Evolutionary conservation across 2,329 filamentous ascomycete genomes (phyloP).

Genomic region (Trichoderma aggressivum): DNA sequence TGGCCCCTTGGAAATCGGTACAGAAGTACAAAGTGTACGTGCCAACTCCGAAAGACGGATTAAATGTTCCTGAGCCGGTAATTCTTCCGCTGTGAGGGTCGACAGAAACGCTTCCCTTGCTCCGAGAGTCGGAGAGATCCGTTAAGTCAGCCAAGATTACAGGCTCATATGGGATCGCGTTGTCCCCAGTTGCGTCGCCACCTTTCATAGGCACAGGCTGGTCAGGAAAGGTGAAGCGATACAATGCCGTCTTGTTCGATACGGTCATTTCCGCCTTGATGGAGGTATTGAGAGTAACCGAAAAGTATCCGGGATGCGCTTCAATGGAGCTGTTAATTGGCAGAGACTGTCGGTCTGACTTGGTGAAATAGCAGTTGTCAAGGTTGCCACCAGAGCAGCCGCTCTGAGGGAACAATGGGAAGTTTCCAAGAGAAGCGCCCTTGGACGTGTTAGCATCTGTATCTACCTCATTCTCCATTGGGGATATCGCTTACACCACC

Average conservation of each 20-base stretch:
- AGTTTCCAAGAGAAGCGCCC: conserved; percentile 49
- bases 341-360: conserved; percentile 42
- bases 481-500: conserved; percentile 29
- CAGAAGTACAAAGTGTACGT: conserved; percentile 58
- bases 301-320: conserved; percentile 60
- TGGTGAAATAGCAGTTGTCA: conserved; percentile 50
- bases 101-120: conserved; percentile 24
- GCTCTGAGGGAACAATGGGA: conserved; percentile 49
- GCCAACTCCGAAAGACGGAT: conserved; percentile 59
- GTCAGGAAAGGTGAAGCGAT: conserved; percentile 55
- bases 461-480: not conserved
- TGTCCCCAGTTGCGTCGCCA: not conserved
- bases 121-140: conserved; percentile 44
- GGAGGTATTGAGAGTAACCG: conserved; percentile 52
- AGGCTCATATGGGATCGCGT: conserved; percentile 34
- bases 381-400: conserved; percentile 43
- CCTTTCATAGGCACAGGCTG: conserved; percentile 23
- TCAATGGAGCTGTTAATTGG: conserved; percentile 48
- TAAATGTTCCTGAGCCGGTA: conserved; percentile 54
- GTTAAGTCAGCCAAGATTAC: conserved; percentile 57
- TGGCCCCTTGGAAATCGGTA: conserved; percentile 53
- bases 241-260: conserved; percentile 57
- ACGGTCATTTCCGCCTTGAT: conserved; percentile 60
- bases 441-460: not conserved
- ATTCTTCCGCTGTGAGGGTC: conserved; percentile 52